Percentiles rank a stretch among this genome's conserved stretches.
Conservation (phyloP, 2,329 filamentous ascomycete genomes). For the Paecilomyces niveus region DNA sequence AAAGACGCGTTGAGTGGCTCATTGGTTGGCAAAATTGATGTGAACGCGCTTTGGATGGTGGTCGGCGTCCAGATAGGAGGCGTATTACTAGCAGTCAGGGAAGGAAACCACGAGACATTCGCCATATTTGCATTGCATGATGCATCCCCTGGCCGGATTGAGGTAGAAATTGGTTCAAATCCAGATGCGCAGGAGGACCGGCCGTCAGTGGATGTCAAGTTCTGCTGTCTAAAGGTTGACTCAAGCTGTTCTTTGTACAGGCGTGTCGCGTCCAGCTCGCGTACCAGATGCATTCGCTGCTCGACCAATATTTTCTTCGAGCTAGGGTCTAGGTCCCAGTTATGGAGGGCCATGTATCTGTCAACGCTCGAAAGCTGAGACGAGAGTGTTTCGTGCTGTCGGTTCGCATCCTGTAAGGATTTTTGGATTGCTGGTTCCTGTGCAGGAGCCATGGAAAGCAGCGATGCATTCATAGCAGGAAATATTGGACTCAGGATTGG, state of each 20-base stretch:
- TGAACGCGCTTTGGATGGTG: not conserved
- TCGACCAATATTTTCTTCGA: constrained; percentile 28
- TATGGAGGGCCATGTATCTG: constrained; percentile 31
- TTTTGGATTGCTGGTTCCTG: constrained; percentile 12
- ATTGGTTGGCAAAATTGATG: not conserved
- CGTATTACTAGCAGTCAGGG: not conserved
- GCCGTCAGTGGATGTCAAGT: not conserved
- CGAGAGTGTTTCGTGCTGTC: constrained; percentile 22
- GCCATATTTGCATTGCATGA: not conserved
- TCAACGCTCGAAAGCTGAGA: constrained; percentile 29
- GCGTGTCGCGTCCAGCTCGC: constrained; percentile 29
- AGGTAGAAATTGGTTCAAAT: not conserved
- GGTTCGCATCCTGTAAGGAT: constrained; percentile 21
- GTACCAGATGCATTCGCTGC: constrained; percentile 28
- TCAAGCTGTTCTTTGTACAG: constrained; percentile 29
- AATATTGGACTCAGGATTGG: constrained; percentile 2
- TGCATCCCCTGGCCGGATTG: not conserved
- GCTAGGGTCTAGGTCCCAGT: constrained; percentile 27
- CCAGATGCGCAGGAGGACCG: not conserved
- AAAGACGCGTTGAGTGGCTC: not conserved
- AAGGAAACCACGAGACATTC: not conserved
- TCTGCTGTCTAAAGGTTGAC: constrained; percentile 10
- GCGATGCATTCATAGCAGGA: constrained; percentile 7
- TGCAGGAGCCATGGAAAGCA: constrained; percentile 2
- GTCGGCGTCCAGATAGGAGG: not conserved